phyloP scores from a whole-genome alignment of 345 rosid species.

The Hirschfeldia incana region DNA sequence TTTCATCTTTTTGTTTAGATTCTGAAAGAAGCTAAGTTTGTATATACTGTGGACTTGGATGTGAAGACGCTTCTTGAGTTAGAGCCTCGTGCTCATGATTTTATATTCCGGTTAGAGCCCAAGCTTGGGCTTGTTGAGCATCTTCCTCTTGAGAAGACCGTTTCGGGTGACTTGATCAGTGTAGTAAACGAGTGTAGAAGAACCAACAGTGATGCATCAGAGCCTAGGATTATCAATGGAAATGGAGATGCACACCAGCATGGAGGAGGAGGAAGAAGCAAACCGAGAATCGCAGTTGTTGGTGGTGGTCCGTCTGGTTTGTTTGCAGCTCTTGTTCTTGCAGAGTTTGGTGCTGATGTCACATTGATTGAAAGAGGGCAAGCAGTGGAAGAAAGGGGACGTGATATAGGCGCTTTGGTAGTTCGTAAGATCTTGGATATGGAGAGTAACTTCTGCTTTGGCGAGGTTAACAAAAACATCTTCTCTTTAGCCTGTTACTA shows the following conservation, averaged over 20 bases:
- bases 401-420: slow-evolving; percentile 85
- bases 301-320: slow-evolving; percentile 96
- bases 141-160: slow-evolving; percentile 41
- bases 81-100: slow-evolving; percentile 86
- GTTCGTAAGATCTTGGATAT: slow-evolving; percentile 72
- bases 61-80: slow-evolving; percentile 65
- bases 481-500: slow-evolving; percentile 8
- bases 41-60: slow-evolving; percentile 87
- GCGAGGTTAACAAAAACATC: slow-evolving; percentile 61
- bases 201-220: slow-evolving; percentile 10
- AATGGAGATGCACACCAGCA: not conserved
- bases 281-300: slow-evolving; percentile 72
- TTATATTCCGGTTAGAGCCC: slow-evolving; percentile 70
- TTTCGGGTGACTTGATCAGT: slow-evolving; percentile 57
- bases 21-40: slow-evolving; percentile 84
- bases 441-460: slow-evolving; percentile 98
- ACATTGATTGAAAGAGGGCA: slow-evolving; percentile 94
- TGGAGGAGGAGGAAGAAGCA: slow-evolving; percentile 38
- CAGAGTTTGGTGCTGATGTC: slow-evolving; percentile 94
- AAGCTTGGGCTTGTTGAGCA: slow-evolving; percentile 74
- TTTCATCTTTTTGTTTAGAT: slow-evolving; percentile 47
- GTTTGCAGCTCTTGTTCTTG: slow-evolving; percentile 90
- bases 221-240: slow-evolving; percentile 24
- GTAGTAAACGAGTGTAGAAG: slow-evolving; percentile 52
- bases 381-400: slow-evolving; percentile 90